Base-by-base conservation (phyloP, 75 land plant genomes). In the Isoetes taiwanensis region DNA sequence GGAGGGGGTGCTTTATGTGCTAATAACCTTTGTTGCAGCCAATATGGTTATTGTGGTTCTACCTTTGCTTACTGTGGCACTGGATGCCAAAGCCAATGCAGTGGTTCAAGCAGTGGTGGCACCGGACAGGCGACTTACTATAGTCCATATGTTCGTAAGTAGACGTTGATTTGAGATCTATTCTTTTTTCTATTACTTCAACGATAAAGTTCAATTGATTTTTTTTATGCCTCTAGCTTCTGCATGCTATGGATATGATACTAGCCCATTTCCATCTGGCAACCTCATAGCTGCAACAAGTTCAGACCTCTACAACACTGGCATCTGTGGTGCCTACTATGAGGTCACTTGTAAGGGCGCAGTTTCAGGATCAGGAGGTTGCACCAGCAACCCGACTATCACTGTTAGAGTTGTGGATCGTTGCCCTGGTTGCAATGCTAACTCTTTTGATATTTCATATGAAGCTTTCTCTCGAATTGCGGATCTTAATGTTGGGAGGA, bases 1-100 rank as follows among this genome's bases (percentile, higher is more conserved):
- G 70, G 56, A 11, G 43, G 64, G 10, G 65, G 65, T 4, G 48
- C 56, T 2, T 0, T 34, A 28, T 72, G 75, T 35, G 6, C 35
- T 32, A 38, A 40, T 32, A 37, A 55, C 6, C 32, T 64, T 9
- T 81, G 84, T 52, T 81, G 84, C 65, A 81, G 84, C 72, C 30
- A 64, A 41, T 76, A 12, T 11, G 84, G 84, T 11, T 81, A 55
- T 48, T 81, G 84, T 58, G 84, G 80, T 58, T 37, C 60, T 19
- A 67, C 68, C 28, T 4, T 17, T 21, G 78, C 50, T 23, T 81
- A 74, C 61, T 77, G 84, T 32, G 84, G 80, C 10, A 11, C 35
- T 0, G 84, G 84, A 10, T 81, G 84, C 64, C 64, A 71, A 43
- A 23, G 63, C 10, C 37, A 63, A 30, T 38, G 67, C 32, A n/a